Percentiles rank a stretch among this genome's conserved stretches.
Conservation (phyloP, 2,329 filamentous ascomycete species). For the Aspergillus eucalypticola region DNA sequence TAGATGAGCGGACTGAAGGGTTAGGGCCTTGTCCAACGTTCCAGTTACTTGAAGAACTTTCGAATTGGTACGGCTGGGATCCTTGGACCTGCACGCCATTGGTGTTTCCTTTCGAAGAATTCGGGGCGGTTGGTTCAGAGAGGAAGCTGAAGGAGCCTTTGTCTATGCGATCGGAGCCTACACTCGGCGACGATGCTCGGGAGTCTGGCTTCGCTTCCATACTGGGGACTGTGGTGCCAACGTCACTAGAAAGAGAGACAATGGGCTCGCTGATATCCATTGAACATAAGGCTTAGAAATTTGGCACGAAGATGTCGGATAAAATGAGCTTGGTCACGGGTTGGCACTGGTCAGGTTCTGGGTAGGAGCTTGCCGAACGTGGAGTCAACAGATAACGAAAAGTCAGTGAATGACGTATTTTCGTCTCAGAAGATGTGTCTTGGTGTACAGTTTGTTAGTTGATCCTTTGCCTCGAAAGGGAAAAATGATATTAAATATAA, state of each 20-base stretch:
- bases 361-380: neutral
- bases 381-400: neutral
- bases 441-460: no score
- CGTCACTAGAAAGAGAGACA: neutral
- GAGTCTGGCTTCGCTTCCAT: slow-evolving; percentile 10
- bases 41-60: slow-evolving; percentile 27
- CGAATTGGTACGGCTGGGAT: slow-evolving; percentile 21
- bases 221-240: neutral
- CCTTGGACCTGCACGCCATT: slow-evolving; percentile 15
- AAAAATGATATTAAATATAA: no score
- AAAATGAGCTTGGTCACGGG: neutral
- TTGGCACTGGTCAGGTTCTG: neutral
- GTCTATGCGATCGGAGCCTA: slow-evolving; percentile 15
- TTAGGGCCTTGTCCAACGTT: slow-evolving; percentile 39
- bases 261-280: neutral
- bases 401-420: neutral
- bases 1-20: slow-evolving; percentile 58
- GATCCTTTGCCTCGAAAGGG: no score
- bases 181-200: slow-evolving; percentile 1
- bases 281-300: neutral
- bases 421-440: neutral
- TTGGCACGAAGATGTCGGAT: neutral
- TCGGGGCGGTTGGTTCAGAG: slow-evolving; percentile 20
- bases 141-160: slow-evolving; percentile 18
- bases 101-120: slow-evolving; percentile 15